These are phyloP conservation scores for Bolboschoenus planiculmis DNA, from an alignment of 176 grass and related monocot genomes.

Conservation along the genomic window DNA sequence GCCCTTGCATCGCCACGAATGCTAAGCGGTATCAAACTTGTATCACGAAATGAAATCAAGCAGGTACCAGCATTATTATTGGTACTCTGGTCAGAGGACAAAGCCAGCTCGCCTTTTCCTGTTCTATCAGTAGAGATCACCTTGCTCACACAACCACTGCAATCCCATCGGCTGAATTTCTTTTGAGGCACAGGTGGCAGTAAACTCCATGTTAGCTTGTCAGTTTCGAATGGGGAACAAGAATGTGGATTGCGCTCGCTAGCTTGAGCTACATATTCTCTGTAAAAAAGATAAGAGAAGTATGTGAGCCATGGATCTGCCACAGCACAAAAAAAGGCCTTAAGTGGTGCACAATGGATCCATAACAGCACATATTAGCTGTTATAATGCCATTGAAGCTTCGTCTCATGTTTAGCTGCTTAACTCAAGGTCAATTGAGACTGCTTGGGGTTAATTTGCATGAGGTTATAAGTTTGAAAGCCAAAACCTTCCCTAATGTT, in stretches of 20 bases:
- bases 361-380: not conserved
- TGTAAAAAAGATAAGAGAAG: slow-evolving; percentile 28
- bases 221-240: slow-evolving; percentile 37
- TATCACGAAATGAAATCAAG: slow-evolving; percentile 48
- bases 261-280: slow-evolving; percentile 46
- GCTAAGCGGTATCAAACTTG: slow-evolving; percentile 23
- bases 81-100: slow-evolving; percentile 22
- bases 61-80: slow-evolving; percentile 26
- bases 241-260: slow-evolving; percentile 37
- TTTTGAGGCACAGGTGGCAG: slow-evolving; percentile 15
- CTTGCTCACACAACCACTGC: slow-evolving; percentile 42
- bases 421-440: not conserved
- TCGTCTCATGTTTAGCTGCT: not conserved
- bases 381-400: slow-evolving; percentile 11
- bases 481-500: not conserved
- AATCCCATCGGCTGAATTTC: slow-evolving; percentile 64
- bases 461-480: slow-evolving; percentile 12
- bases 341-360: slow-evolving; percentile 8
- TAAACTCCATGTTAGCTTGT: slow-evolving; percentile 8
- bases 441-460: not conserved
- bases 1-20: slow-evolving; percentile 3
- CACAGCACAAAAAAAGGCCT: slow-evolving; percentile 17
- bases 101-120: slow-evolving; percentile 15
- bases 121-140: slow-evolving; percentile 6
- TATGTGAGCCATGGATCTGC: slow-evolving; percentile 7